A percentile compares a stretch with the other conserved stretches of the same genome.
These are phyloP conservation scores for Zasmidium cellare DNA, from an alignment of 2,329 filamentous ascomycete genomes.

Conservation along the genomic window DNA sequence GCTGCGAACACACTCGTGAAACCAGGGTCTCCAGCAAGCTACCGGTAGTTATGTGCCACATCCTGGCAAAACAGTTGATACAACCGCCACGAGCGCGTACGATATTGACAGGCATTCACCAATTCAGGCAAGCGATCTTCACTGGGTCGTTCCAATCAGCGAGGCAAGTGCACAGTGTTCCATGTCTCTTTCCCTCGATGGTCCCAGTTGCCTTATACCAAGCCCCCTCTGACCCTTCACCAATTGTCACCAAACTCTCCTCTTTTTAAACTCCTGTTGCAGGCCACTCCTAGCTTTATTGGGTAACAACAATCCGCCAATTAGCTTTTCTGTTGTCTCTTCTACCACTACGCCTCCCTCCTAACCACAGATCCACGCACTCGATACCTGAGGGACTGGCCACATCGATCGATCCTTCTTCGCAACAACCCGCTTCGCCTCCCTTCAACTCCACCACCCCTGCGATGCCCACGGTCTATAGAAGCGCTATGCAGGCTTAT, in stretches of 20 bases:
- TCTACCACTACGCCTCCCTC: neutral
- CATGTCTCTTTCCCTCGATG: neutral
- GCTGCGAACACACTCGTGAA: neutral
- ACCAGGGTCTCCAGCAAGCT: neutral
- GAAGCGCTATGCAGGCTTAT: slow-evolving; percentile 8
- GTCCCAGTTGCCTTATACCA: neutral
- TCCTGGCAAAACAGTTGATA: neutral
- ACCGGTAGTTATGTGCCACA: neutral
- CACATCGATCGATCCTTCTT: neutral
- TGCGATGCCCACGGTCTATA: neutral
- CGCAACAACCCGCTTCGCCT: neutral
- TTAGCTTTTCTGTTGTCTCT: neutral
- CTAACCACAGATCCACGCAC: neutral
- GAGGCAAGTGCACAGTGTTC: neutral
- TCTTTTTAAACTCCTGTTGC: neutral
- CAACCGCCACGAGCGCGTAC: neutral
- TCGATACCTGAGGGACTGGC: neutral
- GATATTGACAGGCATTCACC: neutral
- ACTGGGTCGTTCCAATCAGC: neutral
- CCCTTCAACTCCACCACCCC: neutral
- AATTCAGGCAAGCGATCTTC: neutral
- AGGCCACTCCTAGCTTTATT: slow-evolving; percentile 9
- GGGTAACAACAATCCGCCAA: slow-evolving; percentile 6
- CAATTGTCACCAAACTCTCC: slow-evolving; percentile 8
- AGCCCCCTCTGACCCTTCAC: neutral